Evolutionary conservation across 2,329 filamentous ascomycete species (phyloP).

Genomic region (Penicillium aurantiogriseum): DNA sequence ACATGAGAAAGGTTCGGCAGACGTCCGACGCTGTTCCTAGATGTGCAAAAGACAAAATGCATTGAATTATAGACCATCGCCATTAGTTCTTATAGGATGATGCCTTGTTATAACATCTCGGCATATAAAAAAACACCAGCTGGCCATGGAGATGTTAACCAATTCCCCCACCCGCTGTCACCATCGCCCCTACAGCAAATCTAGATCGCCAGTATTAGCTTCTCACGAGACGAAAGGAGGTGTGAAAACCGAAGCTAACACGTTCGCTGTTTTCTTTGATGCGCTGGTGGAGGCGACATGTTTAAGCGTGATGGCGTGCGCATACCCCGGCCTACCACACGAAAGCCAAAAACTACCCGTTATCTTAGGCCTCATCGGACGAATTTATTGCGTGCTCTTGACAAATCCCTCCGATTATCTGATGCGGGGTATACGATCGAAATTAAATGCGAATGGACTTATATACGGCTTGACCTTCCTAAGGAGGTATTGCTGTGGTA

Average conservation of each 20-base stretch:
- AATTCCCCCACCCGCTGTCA: conserved; percentile 21
- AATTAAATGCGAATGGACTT: not conserved
- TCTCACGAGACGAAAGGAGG: not conserved
- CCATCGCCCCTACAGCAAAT: conserved; percentile 8
- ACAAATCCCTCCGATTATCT: conserved; percentile 12
- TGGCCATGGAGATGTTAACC: not conserved
- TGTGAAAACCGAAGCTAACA: not conserved
- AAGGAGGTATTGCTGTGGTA: not conserved
- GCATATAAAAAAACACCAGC: not conserved
- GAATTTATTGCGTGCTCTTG: conserved; percentile 27
- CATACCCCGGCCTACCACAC: conserved; percentile 2
- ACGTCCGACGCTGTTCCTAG: not conserved
- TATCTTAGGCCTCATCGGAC: conserved; percentile 10
- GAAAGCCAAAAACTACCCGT: conserved; percentile 7
- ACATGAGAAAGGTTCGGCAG: conserved; percentile 14
- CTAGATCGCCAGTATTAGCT: not conserved
- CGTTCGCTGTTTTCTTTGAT: not conserved
- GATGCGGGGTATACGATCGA: not conserved
- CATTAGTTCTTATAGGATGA: not conserved
- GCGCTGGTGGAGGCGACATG: conserved; percentile 13
- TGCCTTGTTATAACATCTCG: not conserved
- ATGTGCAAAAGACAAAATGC: not conserved
- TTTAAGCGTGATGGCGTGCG: conserved; percentile 26
- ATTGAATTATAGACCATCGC: not conserved
- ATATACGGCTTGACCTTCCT: not conserved